Conservation (phyloP, 2,329 filamentous ascomycete species). For the Fusarium chlamydosporum region DNA sequence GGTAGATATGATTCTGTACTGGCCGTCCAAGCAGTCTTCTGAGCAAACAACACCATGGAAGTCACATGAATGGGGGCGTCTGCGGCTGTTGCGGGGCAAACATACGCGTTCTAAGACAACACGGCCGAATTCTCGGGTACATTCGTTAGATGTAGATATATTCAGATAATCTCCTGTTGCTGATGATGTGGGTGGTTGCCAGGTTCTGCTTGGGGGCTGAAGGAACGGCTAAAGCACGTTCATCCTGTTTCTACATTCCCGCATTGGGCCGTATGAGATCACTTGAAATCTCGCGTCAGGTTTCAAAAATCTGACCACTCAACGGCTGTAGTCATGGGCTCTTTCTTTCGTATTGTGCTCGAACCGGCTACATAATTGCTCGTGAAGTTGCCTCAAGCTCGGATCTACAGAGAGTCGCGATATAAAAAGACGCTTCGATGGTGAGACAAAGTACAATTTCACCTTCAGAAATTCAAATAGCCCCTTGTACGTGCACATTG, state of each 20-base stretch:
- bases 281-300: fast-evolving
- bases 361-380: background rate
- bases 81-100: conserved; percentile 35
- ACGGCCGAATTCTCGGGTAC: background rate
- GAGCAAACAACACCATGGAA: background rate
- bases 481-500: fast-evolving
- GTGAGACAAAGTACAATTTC: fast-evolving
- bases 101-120: conserved; percentile 17
- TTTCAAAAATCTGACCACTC: fast-evolving
- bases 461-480: conserved; percentile 29
- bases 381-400: background rate
- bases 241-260: background rate
- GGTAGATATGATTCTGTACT: too few relatives aligned
- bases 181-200: too few relatives aligned
- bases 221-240: background rate
- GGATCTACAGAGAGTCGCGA: background rate
- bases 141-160: fast-evolving
- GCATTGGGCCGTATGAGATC: background rate
- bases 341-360: too few relatives aligned
- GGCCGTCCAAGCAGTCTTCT: background rate
- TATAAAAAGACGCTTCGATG: background rate
- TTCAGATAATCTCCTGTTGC: background rate
- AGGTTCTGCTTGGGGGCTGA: background rate
- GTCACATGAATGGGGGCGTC: conserved; percentile 38
- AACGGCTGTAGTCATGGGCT: too few relatives aligned